A percentile compares a stretch with the other conserved stretches of the same genome.
Conservation (phyloP, 1,284 basidiomycete genomes). For the Ustilago nuda region DNA sequence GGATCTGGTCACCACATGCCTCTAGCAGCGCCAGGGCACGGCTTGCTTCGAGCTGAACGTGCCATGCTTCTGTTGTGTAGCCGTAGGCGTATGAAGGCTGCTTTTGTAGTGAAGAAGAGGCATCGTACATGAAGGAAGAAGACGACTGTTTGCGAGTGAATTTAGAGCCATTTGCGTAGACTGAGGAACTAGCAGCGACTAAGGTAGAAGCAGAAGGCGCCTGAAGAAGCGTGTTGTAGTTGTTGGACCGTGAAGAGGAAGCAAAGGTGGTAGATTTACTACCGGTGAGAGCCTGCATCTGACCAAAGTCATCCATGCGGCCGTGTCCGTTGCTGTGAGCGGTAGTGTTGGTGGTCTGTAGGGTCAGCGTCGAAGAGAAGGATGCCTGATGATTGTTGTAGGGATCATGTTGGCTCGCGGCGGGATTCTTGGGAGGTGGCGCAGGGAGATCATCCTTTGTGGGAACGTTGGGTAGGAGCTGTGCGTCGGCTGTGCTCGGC, state of each 20-base stretch:
- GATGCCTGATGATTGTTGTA: slow-evolving; percentile 15
- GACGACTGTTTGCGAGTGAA: neutral
- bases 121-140: slow-evolving; percentile 7
- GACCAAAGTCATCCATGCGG: slow-evolving; percentile 34
- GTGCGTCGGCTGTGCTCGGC: slow-evolving; percentile 42
- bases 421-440: slow-evolving; percentile 21
- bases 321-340: neutral
- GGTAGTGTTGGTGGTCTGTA: neutral
- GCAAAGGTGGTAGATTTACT: slow-evolving; percentile 14
- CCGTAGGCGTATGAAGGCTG: slow-evolving; percentile 49
- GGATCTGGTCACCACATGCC: slow-evolving; percentile 57
- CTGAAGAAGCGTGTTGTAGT: neutral
- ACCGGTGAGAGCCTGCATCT: slow-evolving; percentile 1
- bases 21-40: slow-evolving; percentile 49
- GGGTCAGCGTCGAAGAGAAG: neutral
- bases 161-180: slow-evolving; percentile 6
- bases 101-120: slow-evolving; percentile 4
- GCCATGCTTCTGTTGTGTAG: slow-evolving; percentile 58
- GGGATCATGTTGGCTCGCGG: neutral
- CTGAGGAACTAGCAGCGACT: slow-evolving; percentile 2
- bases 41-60: slow-evolving; percentile 51
- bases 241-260: slow-evolving; percentile 6
- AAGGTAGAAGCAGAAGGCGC: slow-evolving; percentile 12
- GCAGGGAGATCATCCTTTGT: slow-evolving; percentile 43
- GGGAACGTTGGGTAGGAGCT: slow-evolving; percentile 35